These are phyloP conservation scores for Xylaria sp. DNA, from an alignment of 2,329 filamentous ascomycete species.

Conservation along the genomic window DNA sequence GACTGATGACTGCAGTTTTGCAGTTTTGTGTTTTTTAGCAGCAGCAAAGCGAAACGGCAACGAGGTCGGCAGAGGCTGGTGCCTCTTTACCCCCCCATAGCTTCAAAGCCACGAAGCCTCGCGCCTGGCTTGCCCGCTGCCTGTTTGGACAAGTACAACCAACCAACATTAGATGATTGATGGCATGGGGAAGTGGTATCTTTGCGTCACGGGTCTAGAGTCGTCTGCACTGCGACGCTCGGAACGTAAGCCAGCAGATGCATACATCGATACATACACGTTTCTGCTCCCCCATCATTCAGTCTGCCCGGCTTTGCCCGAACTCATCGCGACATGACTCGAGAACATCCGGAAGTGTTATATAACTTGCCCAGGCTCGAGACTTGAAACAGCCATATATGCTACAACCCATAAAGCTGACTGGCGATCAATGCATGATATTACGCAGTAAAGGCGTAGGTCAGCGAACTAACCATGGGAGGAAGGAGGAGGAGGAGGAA, in stretches of 20 bases:
- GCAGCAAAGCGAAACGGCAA: constrained; percentile 8
- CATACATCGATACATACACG: constrained; percentile 16
- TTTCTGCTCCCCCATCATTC: constrained; percentile 20
- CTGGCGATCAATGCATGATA: constrained; percentile 4
- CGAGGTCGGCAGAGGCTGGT: constrained; percentile 23
- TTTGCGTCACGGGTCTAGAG: constrained; percentile 31
- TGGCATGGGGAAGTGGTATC: constrained; percentile 5
- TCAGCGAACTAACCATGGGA: constrained; percentile 6
- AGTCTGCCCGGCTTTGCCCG: constrained; percentile 36
- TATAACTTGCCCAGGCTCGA: not conserved
- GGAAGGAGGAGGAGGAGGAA: constrained; percentile 3
- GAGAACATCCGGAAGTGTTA: constrained; percentile 1
- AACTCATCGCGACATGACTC: constrained; percentile 15
- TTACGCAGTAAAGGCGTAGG: constrained; percentile 11
- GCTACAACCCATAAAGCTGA: not conserved
- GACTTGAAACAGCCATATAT: constrained; percentile 11
- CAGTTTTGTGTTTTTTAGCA: constrained; percentile 15
- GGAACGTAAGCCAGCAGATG: constrained; percentile 26
- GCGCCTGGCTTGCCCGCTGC: constrained; percentile 24
- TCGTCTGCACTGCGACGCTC: constrained; percentile 35
- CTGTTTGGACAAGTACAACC: constrained; percentile 23
- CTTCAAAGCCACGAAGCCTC: constrained; percentile 21
- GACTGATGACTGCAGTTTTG: constrained; percentile 33
- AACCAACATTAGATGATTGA: constrained; percentile 24
- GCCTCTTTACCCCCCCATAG: constrained; percentile 17